These are phyloP conservation scores for Liriodendron chinense DNA, from an alignment of 164 flowering plant genomes.

Conservation along the genomic window DNA sequence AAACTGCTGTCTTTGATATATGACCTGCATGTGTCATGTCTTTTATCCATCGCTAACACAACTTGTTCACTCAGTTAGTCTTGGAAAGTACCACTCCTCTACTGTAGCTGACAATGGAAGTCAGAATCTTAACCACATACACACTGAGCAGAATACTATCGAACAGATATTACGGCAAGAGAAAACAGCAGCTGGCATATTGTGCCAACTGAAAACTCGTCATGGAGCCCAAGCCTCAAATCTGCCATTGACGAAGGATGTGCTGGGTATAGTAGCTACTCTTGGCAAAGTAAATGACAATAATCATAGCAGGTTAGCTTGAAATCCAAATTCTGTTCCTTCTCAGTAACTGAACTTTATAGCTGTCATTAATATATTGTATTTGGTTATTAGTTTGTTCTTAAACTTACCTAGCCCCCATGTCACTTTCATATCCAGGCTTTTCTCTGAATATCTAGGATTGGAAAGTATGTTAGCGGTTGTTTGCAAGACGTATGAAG, in stretches of 20 bases:
- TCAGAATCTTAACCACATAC: constrained; percentile 25
- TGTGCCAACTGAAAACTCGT: constrained; percentile 48
- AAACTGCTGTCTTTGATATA: not conserved
- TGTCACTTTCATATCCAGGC: constrained; percentile 33
- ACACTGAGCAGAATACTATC: constrained; percentile 44
- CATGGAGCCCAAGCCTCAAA: constrained; percentile 42
- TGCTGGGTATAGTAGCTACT: constrained; percentile 74
- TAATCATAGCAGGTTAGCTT: constrained; percentile 73
- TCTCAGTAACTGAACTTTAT: too few relatives aligned
- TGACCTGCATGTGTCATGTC: not conserved
- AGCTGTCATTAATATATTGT: not conserved
- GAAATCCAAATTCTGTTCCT: too few relatives aligned
- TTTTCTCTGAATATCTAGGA: constrained; percentile 80
- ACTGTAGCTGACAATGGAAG: constrained; percentile 17
- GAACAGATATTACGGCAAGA: constrained; percentile 55
- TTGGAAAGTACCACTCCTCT: constrained; percentile 53
- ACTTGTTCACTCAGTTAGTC: constrained; percentile 37
- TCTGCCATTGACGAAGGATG: constrained; percentile 47
- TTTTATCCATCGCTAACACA: constrained; percentile 8
- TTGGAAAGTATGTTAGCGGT: constrained; percentile 64
- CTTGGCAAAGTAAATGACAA: constrained; percentile 74
- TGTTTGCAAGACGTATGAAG: constrained; percentile 71
- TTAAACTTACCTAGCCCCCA: not conserved
- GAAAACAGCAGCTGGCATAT: constrained; percentile 72
- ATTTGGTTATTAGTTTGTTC: not conserved